Base-by-base conservation (phyloP, 2,329 filamentous ascomycete genomes). In the Fusarium guadeloupense region DNA sequence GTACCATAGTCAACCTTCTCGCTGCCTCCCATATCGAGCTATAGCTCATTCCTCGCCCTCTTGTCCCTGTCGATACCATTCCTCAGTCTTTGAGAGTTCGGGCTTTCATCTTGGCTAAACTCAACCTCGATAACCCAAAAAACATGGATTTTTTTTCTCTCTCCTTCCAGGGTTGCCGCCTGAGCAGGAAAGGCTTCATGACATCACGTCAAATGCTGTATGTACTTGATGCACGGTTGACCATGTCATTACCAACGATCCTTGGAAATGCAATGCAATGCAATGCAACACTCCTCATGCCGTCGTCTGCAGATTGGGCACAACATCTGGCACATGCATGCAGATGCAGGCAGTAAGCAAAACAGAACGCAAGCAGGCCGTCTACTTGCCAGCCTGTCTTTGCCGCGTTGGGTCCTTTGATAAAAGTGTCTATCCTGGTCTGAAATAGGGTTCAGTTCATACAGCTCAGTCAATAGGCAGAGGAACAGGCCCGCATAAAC, bases 1-100 rank as follows among this genome's bases (percentile, higher is more conserved):
- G 48, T 25, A 54, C 37, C 28, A 39, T 38, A 17, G 42, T 41
- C 49, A 26, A 31, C 44, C 59, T 49, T 59, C 43, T 34, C 41
- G 31, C 35, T 41, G 37, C 46, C 54, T 60, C 42, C 55, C 20
- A 43, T 23, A 50, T 54, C 43, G 34, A 63, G 40, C 48, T 14
- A 38, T 60, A 53, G 48, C 6, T 39, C 40, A 50, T 48, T 39
- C 26, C 23, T 62, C 35, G 37, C 28, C 34, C 21, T 48, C 46
- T 55, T 28, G 56, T 48, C 21, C 43, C 44, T 60, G 55, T 59
- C 60, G 59, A 62, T 63, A 39, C 34, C 47, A 62, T 63, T 64
- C 54, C 59, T 60, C 37, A 40, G 25, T 7, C 38, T 17, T 28
- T 17, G 33, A 43, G 21, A 51, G 33, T 5, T 50, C 50, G 39